Base-by-base conservation (phyloP, 2,329 filamentous ascomycete species). In the Blastomyces percursus region DNA sequence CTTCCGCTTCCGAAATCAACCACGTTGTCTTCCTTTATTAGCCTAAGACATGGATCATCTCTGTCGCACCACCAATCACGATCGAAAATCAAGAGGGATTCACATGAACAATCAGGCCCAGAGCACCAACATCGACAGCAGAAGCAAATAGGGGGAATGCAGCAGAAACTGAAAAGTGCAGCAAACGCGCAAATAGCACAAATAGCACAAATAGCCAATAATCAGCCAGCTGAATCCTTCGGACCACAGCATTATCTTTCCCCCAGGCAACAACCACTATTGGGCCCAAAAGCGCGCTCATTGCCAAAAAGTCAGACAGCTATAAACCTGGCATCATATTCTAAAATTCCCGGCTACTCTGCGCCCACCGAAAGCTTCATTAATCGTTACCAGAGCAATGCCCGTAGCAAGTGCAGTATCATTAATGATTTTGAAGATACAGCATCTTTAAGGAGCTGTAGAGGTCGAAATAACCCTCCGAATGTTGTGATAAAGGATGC, bases 271-370 rank as follows among this genome's bases (percentile, higher is more conserved):
- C 40, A 38, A 5, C 16, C 42, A 48, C 12, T 27, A 35, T 44
- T 30, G 19, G 14, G 21, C 8, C 57, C 12, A 35, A 40, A 48
- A 32, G 24, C 16, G 9, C 24, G 42, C 12, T 21, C 19, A 19
- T 59, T 59, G 57, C 40, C 24, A 32, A 50, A 59, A 48, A 59
- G 57, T 19, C 40, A 35, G 19, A 59, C 57, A 21, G 16, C 57
- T 27, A 35, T 59, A 59, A 50, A 59, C 57, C 21, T 59, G 27
- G 44, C 57, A 27, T 59, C 57, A 59, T 48, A 48, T 59, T 46
- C 57, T 50, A 48, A n/a, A 35, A 3, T 42, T 32, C 12, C 40
- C 4, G 42, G 27, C 27, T 46, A 14, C 42, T 32, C 27, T 48
- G 57, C 16, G 19, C 57, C 42, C n/a, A 35, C 40, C n/a, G 57